These are phyloP conservation scores for Trichaptum fuscoviolaceum DNA, from an alignment of 768 basidiomycete species.

Conservation along the genomic window DNA sequence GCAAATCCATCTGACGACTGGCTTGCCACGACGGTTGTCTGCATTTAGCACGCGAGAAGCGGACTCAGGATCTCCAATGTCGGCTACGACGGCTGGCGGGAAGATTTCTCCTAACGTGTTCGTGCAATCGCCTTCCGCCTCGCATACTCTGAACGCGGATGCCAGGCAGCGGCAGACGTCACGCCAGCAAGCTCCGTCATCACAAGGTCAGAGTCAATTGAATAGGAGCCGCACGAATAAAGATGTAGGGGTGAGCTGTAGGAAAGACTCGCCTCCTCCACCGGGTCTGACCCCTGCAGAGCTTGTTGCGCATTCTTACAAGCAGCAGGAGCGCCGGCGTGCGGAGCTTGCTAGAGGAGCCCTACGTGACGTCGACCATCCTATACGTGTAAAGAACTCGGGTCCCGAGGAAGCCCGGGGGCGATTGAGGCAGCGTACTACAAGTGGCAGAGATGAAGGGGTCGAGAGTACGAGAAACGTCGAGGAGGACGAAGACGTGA, in stretches of 20 bases:
- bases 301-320: constrained; percentile 43
- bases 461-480: not conserved
- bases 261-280: constrained; percentile 6
- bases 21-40: not conserved
- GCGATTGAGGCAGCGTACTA: constrained; percentile 17
- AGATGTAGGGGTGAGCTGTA: not conserved
- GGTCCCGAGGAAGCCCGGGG: constrained; percentile 14
- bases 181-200: not conserved
- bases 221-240: not conserved
- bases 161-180: not conserved
- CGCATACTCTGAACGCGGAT: not conserved
- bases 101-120: not conserved
- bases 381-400: not conserved
- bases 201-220: not conserved
- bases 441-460: constrained; percentile 7
- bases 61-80: not conserved
- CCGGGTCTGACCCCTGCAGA: constrained; percentile 38
- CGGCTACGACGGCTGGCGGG: not conserved
- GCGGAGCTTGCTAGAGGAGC: constrained; percentile 17
- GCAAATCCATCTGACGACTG: not conserved
- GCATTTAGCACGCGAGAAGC: not conserved
- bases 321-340: constrained; percentile 33
- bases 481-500: constrained; percentile 19
- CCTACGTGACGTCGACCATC: constrained; percentile 6
- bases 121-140: not conserved